These are phyloP conservation scores for Strobilomyces dryophilus DNA, from an alignment of 768 basidiomycete species.

Conservation along the genomic window DNA sequence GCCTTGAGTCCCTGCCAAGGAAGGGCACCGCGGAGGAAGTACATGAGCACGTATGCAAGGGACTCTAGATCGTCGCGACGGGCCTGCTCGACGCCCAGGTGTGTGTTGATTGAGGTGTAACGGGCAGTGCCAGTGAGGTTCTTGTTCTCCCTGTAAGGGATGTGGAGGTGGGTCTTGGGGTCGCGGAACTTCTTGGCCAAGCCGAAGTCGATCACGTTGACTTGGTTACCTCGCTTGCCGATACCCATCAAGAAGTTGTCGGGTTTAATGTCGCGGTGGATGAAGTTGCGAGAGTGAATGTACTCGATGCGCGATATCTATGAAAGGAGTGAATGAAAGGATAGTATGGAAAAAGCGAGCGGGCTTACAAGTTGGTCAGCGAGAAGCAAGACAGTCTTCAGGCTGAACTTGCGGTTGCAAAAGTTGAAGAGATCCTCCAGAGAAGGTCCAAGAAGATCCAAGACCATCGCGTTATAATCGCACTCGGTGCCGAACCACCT, in stretches of 20 bases:
- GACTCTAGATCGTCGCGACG: conserved; percentile 98
- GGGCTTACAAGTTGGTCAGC: conserved; percentile 84
- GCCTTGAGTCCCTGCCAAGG: conserved; percentile 99
- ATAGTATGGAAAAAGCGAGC: conserved; percentile 11
- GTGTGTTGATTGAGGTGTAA: conserved; percentile 99
- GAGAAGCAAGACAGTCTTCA: conserved; percentile 95
- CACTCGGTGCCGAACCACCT: conserved; percentile 94
- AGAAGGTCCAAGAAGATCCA: conserved; percentile 92
- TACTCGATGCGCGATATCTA: conserved; percentile 99
- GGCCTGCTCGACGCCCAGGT: conserved; percentile 96
- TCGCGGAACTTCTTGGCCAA: conserved; percentile 99
- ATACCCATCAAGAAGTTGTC: conserved; percentile 99
- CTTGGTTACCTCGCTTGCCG: conserved; percentile 99
- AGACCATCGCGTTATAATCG: conserved; percentile 99
- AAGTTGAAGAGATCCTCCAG: conserved; percentile 92
- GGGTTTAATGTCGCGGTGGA: conserved; percentile 97
- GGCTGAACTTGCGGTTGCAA: conserved; percentile 94
- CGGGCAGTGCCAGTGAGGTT: conserved; percentile 98
- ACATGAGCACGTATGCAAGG: conserved; percentile 98
- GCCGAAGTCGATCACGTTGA: conserved; percentile 98
- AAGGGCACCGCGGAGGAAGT: conserved; percentile 96
- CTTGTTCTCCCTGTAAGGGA: conserved; percentile 99
- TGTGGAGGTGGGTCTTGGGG: conserved; percentile 99
- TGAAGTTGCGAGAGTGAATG: conserved; percentile 99
- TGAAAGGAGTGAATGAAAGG: conserved; percentile 36